Conservation (phyloP, 495 filamentous ascomycete species). For the Oidiodendron maius region DNA sequence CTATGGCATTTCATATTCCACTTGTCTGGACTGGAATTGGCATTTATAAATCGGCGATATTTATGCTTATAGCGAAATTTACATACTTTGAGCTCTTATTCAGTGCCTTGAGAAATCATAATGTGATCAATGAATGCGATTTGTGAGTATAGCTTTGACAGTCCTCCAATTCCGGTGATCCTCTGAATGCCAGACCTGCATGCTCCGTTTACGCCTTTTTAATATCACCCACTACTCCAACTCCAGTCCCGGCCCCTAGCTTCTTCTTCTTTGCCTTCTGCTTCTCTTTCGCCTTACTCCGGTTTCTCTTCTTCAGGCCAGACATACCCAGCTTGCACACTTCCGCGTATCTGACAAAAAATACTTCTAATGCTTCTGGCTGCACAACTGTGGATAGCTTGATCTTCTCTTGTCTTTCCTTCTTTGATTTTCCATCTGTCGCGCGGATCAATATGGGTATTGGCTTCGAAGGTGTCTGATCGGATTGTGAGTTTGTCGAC, state of each 20-base stretch:
- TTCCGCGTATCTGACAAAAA: conserved; percentile 87
- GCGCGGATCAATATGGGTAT: conserved; percentile 77
- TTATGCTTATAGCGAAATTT: too few relatives aligned
- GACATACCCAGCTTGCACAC: conserved; percentile 85
- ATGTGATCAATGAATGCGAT: background rate
- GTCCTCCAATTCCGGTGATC: background rate
- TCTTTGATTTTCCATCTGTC: conserved; percentile 64
- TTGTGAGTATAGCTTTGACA: conserved; percentile 1
- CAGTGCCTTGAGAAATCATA: too few relatives aligned
- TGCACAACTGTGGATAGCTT: conserved; percentile 83
- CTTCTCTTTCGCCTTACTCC: conserved; percentile 75
- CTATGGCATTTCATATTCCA: too few relatives aligned
- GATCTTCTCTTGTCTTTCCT: conserved; percentile 49
- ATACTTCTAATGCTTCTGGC: conserved; percentile 66
- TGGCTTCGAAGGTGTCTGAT: conserved; percentile 46
- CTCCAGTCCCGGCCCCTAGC: conserved; percentile 22
- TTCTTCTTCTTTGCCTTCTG: conserved; percentile 68
- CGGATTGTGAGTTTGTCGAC: conserved; percentile 30
- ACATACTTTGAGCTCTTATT: too few relatives aligned
- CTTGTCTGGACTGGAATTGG: too few relatives aligned
- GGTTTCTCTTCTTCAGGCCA: conserved; percentile 85
- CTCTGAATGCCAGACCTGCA: background rate
- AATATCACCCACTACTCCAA: conserved; percentile 1
- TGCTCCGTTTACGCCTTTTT: conserved; percentile 8
- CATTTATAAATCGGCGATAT: too few relatives aligned